Base-by-base conservation (phyloP, 306 rosid genomes). In the Alnus rubra region DNA sequence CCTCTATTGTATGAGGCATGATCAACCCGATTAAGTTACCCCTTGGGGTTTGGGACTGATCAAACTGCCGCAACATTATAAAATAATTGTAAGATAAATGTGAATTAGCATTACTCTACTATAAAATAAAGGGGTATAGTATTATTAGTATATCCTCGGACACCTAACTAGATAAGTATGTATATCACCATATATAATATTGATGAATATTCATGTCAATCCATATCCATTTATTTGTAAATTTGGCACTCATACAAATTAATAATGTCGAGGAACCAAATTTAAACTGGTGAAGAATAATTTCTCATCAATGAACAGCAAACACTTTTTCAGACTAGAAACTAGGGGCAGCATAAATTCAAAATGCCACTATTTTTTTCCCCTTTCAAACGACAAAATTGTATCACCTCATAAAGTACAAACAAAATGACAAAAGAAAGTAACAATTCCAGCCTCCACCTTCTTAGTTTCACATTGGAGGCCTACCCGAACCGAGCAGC, bases 401-500 rank as follows among this genome's bases (percentile, higher is more conserved):
- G 76, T 71, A 53, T 37, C 82, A 68, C n/a, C 68, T 74, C 18
- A 58, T 56, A 35, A 78, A 71, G 52, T 23, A 23, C 18, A 44
- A 44, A 59, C 47, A 42, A 62, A 55, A 78, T 76, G 81, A 68
- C 28, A 50, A 48, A 56, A 71, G 63, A 63, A 23, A 65, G 77
- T 44, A 60, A 58, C 70, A 74, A 77, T 74, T 63, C 45, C 72
- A 2, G 76, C 76, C 73, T 54, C 79, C 55, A 11, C 47, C 76
- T 83, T 70, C 33, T 56, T 18, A 58, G 55, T 64, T 76, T 88
- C 79, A 92, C 93, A 92, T 83, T 14, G 86, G 87, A 59, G 93
- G 97, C 82, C 70, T 81, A 72, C 97, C 96, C 42, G 96, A 78
- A 80, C 96, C 97, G 55, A 92, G 97, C 45, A 92, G 83, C 90